These are phyloP conservation scores for Amoebophrya sp. DNA, from an alignment of 169 alveolate species.

Conservation along the genomic window DNA sequence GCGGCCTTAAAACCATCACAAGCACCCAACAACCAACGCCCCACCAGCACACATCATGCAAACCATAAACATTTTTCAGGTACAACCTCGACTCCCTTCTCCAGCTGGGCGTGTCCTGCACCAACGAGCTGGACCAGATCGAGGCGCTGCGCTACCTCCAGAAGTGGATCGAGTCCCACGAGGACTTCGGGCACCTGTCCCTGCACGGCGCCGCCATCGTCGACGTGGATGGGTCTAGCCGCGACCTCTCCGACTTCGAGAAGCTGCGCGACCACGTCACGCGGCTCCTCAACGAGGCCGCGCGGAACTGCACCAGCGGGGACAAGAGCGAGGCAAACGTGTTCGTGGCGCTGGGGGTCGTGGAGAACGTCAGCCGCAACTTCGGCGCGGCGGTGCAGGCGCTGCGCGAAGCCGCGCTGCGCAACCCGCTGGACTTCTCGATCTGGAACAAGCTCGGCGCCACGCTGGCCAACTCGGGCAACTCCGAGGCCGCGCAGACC, in stretches of 20 bases:
- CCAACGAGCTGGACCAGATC: constrained; percentile 54
- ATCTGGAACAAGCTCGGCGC: constrained; percentile 75
- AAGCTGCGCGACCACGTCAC: constrained; percentile 30
- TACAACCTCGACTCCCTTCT: constrained; percentile 46
- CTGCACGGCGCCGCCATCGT: background rate
- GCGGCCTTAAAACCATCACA: background rate
- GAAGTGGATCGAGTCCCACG: constrained; percentile 34
- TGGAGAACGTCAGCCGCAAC: constrained; percentile 54
- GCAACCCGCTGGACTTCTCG: background rate
- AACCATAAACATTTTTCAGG: background rate
- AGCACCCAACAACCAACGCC: constrained; percentile 26
- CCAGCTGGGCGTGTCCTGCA: constrained; percentile 63
- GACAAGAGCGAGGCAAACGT: constrained; percentile 36
- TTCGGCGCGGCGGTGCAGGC: constrained; percentile 51
- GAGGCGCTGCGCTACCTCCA: constrained; percentile 45
- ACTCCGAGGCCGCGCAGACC: constrained; percentile 47
- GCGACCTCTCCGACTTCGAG: constrained; percentile 22
- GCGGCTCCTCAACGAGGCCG: constrained; percentile 42
- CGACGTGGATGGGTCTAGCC: background rate
- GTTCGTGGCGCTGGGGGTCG: constrained; percentile 62
- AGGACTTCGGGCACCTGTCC: constrained; percentile 17
- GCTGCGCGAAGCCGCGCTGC: constrained; percentile 18
- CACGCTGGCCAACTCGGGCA: constrained; percentile 53
- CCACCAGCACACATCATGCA: background rate
- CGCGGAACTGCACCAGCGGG: background rate